Evolutionary conservation across 2,329 filamentous ascomycete genomes (phyloP), one percentile per base, ranked within the genome.

Genomic region (Teratosphaeriaceae sp.): DNA sequence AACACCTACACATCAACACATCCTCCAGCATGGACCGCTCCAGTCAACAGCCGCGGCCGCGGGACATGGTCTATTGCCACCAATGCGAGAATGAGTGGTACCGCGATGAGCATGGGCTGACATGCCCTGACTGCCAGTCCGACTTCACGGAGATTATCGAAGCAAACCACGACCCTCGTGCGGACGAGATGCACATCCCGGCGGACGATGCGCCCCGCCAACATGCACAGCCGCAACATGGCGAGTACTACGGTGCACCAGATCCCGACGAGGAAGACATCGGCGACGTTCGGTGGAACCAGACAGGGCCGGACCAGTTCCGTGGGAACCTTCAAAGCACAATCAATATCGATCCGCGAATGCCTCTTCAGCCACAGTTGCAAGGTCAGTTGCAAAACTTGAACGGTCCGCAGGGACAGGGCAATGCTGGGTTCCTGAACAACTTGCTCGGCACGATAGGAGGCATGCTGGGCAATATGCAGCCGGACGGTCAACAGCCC

Each of bases 11-110:
- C 19, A 39, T 20, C 11, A 22, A 2, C 19, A 31, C 16, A 6
- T 13, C 22, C 9, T 8, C 16, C 19, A 9, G 5, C 20, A 42
- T 42, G 40, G 40, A 38, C 21, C 22, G 34, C 33, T 3, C 26
- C 26, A 41, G 16, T 27, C 26, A 33, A 41, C 26, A 31, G 33
- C 54, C 50, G 22, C 48, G 46, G 27, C 48, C 55, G 40, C 73
- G 79, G 50, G 85, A 94, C 60, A 78, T 90, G 51, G 82, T 96
- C 42, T 94, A 77, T 64, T 98, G 92, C 65, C 88, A 97, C 65
- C 69, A 75, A 47, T 97, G 92, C 68, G 64, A 75, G 40, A 69
- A 84, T 50, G 84, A 95, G 63, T 97, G 88, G 88, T 86, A 84
- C 58, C 73, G 79, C 46, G 78, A 86, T 46, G 76, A 84, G 50